phyloP scores from a whole-genome alignment of 805 yeast species.

The Candida endomychidarum region DNA sequence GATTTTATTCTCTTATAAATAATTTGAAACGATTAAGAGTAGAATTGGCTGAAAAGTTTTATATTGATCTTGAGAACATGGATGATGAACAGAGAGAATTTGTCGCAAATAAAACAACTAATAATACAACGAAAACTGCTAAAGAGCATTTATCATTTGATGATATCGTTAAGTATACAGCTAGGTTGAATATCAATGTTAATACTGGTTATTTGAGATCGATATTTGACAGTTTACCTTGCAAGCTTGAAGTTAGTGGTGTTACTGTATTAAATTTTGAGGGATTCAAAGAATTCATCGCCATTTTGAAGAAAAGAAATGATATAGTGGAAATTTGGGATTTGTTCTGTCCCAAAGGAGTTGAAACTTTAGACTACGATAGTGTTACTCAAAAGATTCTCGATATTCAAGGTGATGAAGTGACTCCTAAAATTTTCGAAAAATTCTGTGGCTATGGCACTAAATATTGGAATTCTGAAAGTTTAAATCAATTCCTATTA shows the following conservation, averaged over 20 bases:
- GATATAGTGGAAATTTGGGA: constrained; percentile 60
- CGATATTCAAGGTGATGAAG: constrained; percentile 19
- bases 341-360: constrained; percentile 17
- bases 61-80: constrained; percentile 38
- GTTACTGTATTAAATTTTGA: constrained; percentile 53
- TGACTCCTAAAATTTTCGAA: constrained; percentile 24
- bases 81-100: constrained; percentile 28
- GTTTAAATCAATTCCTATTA: constrained; percentile 36
- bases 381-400: constrained; percentile 48
- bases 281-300: constrained; percentile 76
- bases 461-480: constrained; percentile 24
- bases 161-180: constrained; percentile 66
- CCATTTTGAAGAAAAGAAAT: constrained; percentile 58
- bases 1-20: constrained; percentile 46
- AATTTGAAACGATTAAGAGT: constrained; percentile 64
- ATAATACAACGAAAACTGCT: constrained; percentile 15
- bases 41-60: constrained; percentile 59
- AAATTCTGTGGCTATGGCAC: constrained; percentile 22
- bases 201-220: constrained; percentile 49
- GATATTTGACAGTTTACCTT: constrained; percentile 41
- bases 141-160: constrained; percentile 51
- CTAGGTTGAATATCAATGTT: constrained; percentile 70
- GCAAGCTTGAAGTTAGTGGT: constrained; percentile 31
- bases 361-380: constrained; percentile 35
- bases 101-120: constrained; percentile 22